Conservation (phyloP, 306 rosid species). For the Trichosanthes truncata region DNA sequence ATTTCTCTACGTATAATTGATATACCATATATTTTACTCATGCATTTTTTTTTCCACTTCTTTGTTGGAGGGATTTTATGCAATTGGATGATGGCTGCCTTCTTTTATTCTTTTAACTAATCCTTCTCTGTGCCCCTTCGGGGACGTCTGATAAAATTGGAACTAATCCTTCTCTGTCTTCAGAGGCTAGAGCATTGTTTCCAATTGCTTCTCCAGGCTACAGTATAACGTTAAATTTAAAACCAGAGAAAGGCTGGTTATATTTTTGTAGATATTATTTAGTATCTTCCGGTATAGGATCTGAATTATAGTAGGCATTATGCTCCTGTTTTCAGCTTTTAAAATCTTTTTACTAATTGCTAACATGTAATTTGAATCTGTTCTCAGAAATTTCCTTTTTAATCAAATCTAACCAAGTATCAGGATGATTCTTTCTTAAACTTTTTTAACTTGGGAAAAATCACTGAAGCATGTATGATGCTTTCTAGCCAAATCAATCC, state of each 20-base stretch:
- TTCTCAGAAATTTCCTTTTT: neutral
- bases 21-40: neutral
- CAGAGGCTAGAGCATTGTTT: neutral
- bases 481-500: neutral
- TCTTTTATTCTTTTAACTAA: neutral
- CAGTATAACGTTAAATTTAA: neutral
- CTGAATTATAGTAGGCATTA: neutral
- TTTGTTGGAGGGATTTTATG: neutral
- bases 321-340: neutral
- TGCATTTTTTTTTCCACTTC: neutral
- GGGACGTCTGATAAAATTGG: neutral
- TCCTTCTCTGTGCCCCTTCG: neutral
- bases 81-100: neutral
- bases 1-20: neutral
- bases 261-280: neutral
- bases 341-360: neutral
- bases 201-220: neutral
- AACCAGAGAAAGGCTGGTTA: neutral
- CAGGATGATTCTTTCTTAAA: neutral
- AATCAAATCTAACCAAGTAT: neutral
- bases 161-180: neutral
- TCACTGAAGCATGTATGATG: neutral
- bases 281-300: neutral
- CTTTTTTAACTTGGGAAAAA: neutral
- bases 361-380: neutral